phyloP scores from a whole-genome alignment of 768 basidiomycete genomes.

The Cystobasidium tubakii region DNA sequence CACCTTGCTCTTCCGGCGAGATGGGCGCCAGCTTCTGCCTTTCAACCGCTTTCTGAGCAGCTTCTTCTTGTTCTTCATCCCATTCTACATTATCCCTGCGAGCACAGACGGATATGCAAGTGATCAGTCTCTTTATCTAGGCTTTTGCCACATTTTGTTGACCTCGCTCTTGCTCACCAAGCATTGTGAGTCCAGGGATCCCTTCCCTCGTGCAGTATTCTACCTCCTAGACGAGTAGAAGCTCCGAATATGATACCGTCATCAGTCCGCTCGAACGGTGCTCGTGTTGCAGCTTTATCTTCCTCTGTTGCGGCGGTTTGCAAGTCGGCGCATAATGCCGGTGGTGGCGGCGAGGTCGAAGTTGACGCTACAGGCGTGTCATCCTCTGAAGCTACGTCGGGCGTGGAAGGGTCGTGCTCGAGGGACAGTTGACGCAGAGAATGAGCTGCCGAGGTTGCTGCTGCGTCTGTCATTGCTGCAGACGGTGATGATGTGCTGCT shows the following conservation, averaged over 20 bases:
- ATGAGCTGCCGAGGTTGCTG: not conserved
- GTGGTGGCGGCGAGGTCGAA: not conserved
- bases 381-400: not conserved
- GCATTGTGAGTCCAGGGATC: slow-evolving; percentile 36
- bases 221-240: slow-evolving; percentile 24
- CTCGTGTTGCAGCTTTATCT: not conserved
- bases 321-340: too few relatives aligned
- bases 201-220: slow-evolving; percentile 19
- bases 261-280: not conserved
- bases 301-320: not conserved
- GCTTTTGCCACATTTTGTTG: slow-evolving; percentile 3
- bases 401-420: slow-evolving; percentile 10
- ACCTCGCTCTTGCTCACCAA: not conserved
- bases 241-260: slow-evolving; percentile 32
- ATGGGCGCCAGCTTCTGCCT: slow-evolving; percentile 71
- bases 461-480: not conserved
- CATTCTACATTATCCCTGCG: slow-evolving; percentile 50
- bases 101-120: not conserved
- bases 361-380: not conserved
- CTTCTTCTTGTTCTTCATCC: slow-evolving; percentile 63
- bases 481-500: not conserved
- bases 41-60: slow-evolving; percentile 63
- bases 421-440: not conserved
- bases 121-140: not conserved
- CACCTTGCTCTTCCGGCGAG: slow-evolving; percentile 62